phyloP scores from a whole-genome alignment of 2,329 filamentous ascomycete species.

The Monosporascus sp. region DNA sequence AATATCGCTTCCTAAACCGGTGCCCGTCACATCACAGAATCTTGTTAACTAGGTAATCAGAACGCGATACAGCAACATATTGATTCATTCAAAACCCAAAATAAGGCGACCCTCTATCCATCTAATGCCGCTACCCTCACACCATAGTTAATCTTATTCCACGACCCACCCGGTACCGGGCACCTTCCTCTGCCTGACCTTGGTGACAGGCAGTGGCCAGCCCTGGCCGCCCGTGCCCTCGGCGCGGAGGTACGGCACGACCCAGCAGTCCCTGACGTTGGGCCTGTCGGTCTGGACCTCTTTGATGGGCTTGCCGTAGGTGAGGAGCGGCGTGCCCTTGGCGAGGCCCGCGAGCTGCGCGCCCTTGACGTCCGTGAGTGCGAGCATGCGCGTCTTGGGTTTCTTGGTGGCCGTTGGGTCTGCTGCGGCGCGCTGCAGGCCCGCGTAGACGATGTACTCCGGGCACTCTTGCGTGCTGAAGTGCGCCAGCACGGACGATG shows the following conservation, averaged over 20 bases:
- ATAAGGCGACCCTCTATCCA: too few relatives aligned
- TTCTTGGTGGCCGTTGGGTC: constrained; percentile 42
- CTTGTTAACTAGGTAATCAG: too few relatives aligned
- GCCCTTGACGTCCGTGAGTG: constrained; percentile 73
- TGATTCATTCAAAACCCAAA: too few relatives aligned
- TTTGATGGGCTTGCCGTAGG: constrained; percentile 86
- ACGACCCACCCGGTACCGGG: constrained; percentile 70
- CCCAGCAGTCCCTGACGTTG: constrained; percentile 68
- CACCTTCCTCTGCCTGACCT: constrained; percentile 74
- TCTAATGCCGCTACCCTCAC: too few relatives aligned
- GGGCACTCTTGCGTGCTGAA: constrained; percentile 69
- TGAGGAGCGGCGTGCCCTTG: constrained; percentile 76
- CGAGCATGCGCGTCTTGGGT: constrained; percentile 79
- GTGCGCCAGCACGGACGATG: constrained; percentile 73
- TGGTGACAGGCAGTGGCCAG: constrained; percentile 82
- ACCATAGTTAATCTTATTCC: constrained; percentile 31
- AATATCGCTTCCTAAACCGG: too few relatives aligned
- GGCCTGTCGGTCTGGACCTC: constrained; percentile 55
- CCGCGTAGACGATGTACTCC: constrained; percentile 80
- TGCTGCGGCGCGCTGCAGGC: constrained; percentile 65
- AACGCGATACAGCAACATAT: too few relatives aligned
- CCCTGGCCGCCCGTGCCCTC: constrained; percentile 63
- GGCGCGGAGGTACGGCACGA: constrained; percentile 70
- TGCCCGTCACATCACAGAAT: too few relatives aligned
- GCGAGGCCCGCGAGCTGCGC: constrained; percentile 73